A percentile compares a stretch with the other conserved stretches of the same genome.
phyloP scores from a whole-genome alignment of 257 asterid genomes.

The Solanum sitiens region DNA sequence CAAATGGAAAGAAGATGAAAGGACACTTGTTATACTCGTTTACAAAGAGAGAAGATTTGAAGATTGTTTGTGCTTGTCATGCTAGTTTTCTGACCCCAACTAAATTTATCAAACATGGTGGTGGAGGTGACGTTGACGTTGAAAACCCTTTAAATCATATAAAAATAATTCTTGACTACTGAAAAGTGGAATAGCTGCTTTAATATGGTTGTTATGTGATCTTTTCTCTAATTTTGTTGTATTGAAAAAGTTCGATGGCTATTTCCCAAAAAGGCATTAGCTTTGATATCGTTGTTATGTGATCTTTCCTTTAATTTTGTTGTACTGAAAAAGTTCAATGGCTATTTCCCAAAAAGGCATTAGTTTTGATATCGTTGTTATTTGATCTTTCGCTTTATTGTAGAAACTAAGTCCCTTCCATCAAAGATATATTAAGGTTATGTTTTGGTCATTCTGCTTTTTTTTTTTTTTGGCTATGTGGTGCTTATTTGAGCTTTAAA shows the following conservation, averaged over 20 bases:
- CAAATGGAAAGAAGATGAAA: slow-evolving; percentile 31
- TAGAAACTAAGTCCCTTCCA: background rate
- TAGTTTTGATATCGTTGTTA: background rate
- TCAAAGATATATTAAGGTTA: too few relatives aligned
- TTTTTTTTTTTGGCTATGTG: too few relatives aligned
- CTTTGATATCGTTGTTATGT: too few relatives aligned
- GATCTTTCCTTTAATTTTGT: too few relatives aligned
- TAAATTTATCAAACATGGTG: slow-evolving; percentile 72
- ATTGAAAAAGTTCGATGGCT: too few relatives aligned
- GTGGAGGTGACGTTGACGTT: slow-evolving; percentile 35
- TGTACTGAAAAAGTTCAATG: background rate
- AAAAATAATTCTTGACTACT: slow-evolving; percentile 13
- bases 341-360: background rate
- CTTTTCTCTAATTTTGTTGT: background rate
- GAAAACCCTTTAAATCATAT: slow-evolving; percentile 67
- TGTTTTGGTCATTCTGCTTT: too few relatives aligned
- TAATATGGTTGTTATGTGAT: background rate
- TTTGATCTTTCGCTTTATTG: background rate
- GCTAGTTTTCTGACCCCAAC: slow-evolving; percentile 63
- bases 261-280: too few relatives aligned
- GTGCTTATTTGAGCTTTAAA: too few relatives aligned
- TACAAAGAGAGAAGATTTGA: slow-evolving; percentile 53
- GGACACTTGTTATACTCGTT: slow-evolving; percentile 57
- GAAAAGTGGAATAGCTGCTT: background rate
- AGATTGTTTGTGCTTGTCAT: slow-evolving; percentile 76